A percentile compares a stretch with the other conserved stretches of the same genome.
These are phyloP conservation scores for Lentinus tigrinus DNA, from an alignment of 768 basidiomycete species.

Conservation along the genomic window DNA sequence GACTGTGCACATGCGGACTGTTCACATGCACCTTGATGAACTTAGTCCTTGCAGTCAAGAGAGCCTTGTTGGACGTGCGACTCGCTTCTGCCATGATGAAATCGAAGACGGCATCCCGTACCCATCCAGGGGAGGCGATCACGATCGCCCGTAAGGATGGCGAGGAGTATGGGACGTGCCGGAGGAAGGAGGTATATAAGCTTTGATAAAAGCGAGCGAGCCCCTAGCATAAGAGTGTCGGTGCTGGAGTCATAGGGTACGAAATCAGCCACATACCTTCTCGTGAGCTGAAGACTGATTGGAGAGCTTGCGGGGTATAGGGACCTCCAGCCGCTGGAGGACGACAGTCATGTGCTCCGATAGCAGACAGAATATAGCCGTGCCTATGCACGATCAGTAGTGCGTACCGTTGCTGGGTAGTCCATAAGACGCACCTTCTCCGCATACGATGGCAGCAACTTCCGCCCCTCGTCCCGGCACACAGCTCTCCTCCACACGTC, in stretches of 20 bases:
- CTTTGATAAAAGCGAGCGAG: slow-evolving; percentile 79
- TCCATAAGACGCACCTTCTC: slow-evolving; percentile 65
- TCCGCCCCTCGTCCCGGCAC: slow-evolving; percentile 95
- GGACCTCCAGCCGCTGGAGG: slow-evolving; percentile 82
- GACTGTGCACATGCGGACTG: slow-evolving; percentile 92
- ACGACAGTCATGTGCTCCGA: slow-evolving; percentile 98
- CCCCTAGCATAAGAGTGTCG: slow-evolving; percentile 40
- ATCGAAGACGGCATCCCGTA: slow-evolving; percentile 83
- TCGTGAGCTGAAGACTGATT: slow-evolving; percentile 86
- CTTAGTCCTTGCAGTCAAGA: slow-evolving; percentile 81
- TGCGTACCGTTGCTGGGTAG: not conserved
- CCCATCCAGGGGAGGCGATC: slow-evolving; percentile 96
- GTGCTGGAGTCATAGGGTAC: not conserved
- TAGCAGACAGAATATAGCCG: slow-evolving; percentile 89
- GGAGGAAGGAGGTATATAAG: slow-evolving; percentile 81
- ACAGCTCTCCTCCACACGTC: slow-evolving; percentile 83
- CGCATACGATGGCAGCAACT: slow-evolving; percentile 92
- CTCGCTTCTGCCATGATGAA: slow-evolving; percentile 82
- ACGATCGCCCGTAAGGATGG: slow-evolving; percentile 83
- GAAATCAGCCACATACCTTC: slow-evolving; percentile 38
- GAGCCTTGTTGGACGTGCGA: slow-evolving; percentile 74
- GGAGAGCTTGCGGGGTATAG: slow-evolving; percentile 87
- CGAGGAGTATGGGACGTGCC: slow-evolving; percentile 85
- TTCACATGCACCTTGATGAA: slow-evolving; percentile 88
- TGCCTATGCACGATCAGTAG: slow-evolving; percentile 41